A percentile compares a stretch with the other conserved stretches of the same genome.
Evolutionary conservation across 148 eudicot species (phyloP).

Genomic region (Amaranthus cruentus): DNA sequence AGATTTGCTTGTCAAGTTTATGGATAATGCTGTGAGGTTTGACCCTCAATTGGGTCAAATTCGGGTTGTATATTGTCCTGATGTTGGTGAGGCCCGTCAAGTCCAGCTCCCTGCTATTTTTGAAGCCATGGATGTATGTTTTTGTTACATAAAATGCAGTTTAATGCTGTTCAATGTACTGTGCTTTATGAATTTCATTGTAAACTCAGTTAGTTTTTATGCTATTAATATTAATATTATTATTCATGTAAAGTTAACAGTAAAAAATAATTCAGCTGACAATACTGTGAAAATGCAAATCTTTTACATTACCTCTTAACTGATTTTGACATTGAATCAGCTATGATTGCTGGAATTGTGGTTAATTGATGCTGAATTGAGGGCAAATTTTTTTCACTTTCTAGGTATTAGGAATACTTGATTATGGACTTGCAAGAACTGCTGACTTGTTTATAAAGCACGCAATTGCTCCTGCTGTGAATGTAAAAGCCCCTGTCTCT

Average conservation of each 20-base stretch:
- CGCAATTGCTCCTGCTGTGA: slow-evolving; percentile 56
- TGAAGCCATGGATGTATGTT: slow-evolving; percentile 92
- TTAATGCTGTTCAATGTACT: neutral
- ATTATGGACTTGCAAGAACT: slow-evolving; percentile 80
- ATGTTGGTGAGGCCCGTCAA: slow-evolving; percentile 36
- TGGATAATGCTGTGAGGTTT: slow-evolving; percentile 61
- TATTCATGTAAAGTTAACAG: too few relatives aligned
- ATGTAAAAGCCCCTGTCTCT: slow-evolving; percentile 33
- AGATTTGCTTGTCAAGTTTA: slow-evolving; percentile 57
- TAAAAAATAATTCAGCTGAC: too few relatives aligned
- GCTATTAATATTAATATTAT: too few relatives aligned
- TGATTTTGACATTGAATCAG: too few relatives aligned
- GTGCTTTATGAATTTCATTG: neutral
- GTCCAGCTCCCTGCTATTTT: slow-evolving; percentile 63
- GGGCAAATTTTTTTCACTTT: neutral
- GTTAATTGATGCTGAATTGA: too few relatives aligned
- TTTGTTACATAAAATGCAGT: neutral
- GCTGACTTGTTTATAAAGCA: slow-evolving; percentile 79
- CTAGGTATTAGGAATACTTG: slow-evolving; percentile 73
- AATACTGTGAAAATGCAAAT: too few relatives aligned
- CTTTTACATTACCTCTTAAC: too few relatives aligned
- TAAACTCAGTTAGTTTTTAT: neutral
- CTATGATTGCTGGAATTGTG: too few relatives aligned
- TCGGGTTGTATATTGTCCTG: slow-evolving; percentile 36
- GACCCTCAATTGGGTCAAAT: slow-evolving; percentile 41